phyloP scores from a whole-genome alignment of 495 filamentous ascomycete species.

The Oidiodendron maius region DNA sequence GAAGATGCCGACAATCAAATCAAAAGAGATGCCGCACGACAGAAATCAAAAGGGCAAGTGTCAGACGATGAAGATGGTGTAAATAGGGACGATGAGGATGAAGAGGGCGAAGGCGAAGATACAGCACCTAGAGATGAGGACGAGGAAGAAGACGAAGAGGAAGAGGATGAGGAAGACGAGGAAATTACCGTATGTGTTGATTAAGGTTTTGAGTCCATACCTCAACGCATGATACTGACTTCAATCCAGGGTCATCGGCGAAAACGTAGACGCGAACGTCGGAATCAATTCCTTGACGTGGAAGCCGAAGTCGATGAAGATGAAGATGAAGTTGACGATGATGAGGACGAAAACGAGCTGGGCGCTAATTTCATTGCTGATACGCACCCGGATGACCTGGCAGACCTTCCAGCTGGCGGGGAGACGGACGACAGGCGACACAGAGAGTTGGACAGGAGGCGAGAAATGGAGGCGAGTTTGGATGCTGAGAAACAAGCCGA shows the following conservation, averaged over 20 bases:
- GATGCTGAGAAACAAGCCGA: constrained; percentile 93
- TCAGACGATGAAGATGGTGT: constrained; percentile 12
- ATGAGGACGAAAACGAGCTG: constrained; percentile 74
- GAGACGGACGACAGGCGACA: constrained; percentile 88
- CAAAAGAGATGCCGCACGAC: constrained; percentile 17
- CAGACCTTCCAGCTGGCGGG: constrained; percentile 70
- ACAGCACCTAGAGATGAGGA: constrained; percentile 38
- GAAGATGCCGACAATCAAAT: constrained; percentile 22
- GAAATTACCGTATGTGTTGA: constrained; percentile 45
- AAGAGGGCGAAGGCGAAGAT: constrained; percentile 21
- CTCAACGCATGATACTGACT: background rate
- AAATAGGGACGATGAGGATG: background rate
- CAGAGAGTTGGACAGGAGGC: constrained; percentile 86
- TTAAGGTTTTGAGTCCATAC: background rate
- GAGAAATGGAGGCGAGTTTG: constrained; percentile 75
- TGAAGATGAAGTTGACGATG: constrained; percentile 84
- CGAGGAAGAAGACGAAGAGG: constrained; percentile 40
- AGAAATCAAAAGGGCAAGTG: constrained; percentile 13
- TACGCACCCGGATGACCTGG: constrained; percentile 83
- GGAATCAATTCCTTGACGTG: constrained; percentile 85
- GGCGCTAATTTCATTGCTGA: constrained; percentile 78
- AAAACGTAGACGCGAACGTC: constrained; percentile 66
- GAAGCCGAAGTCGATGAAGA: constrained; percentile 93
- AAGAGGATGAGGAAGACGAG: constrained; percentile 36
- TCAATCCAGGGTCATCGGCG: constrained; percentile 59